Conservation (phyloP, 2,329 filamentous ascomycete genomes). For the Penicillium palitans region DNA sequence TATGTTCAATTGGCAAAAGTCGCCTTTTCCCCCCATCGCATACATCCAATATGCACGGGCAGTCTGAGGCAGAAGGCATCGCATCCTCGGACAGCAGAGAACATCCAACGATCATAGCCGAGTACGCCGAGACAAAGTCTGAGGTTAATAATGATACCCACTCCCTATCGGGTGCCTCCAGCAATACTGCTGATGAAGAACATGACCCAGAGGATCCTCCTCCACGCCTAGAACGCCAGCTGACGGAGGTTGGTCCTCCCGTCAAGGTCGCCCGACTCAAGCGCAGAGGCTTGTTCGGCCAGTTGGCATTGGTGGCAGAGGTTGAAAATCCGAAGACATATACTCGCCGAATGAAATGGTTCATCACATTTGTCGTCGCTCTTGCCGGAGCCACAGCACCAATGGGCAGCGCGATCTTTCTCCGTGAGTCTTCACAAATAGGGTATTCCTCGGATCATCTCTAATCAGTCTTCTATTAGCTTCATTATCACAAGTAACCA, state of each 20-base stretch:
- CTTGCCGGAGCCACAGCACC: conserved; percentile 75
- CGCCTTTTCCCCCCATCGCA: not conserved
- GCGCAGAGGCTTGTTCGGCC: conserved; percentile 71
- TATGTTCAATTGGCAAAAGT: not conserved
- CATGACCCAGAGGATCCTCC: conserved; percentile 13
- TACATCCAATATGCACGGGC: conserved; percentile 7
- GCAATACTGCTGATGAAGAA: conserved; percentile 24
- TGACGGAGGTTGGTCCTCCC: conserved; percentile 35
- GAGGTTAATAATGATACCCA: conserved; percentile 20
- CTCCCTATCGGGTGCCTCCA: conserved; percentile 19
- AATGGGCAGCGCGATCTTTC: conserved; percentile 80
- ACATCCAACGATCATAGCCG: conserved; percentile 4
- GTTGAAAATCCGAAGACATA: conserved; percentile 76
- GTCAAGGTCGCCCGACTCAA: conserved; percentile 53
- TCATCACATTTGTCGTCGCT: conserved; percentile 74
- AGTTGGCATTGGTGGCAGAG: conserved; percentile 73
- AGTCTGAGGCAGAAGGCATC: not conserved
- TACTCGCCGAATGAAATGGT: conserved; percentile 74
- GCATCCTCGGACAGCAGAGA: conserved; percentile 4
- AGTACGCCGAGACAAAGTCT: not conserved
- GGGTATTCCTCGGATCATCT: not conserved
- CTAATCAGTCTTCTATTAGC: conserved; percentile 49
- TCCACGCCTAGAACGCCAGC: conserved; percentile 18
- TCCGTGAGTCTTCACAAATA: conserved; percentile 58
- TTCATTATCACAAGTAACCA: conserved; percentile 64